These are phyloP conservation scores for Pichia exigua DNA, from an alignment of 805 yeast genomes.

Conservation along the genomic window DNA sequence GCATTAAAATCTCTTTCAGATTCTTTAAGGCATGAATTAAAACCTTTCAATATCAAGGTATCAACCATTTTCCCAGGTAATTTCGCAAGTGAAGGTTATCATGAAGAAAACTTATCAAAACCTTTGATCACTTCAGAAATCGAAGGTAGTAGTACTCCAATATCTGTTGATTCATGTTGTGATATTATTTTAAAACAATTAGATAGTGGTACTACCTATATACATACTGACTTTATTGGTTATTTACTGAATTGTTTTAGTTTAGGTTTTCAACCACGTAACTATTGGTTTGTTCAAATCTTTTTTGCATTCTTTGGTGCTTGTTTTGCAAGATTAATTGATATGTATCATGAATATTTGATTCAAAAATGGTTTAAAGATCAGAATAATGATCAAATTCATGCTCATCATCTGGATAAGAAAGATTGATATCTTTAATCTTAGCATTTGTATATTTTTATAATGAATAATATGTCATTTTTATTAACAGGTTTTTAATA, in stretches of 20 bases:
- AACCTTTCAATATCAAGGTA: conserved; percentile 59
- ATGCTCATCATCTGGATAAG: too few species aligned
- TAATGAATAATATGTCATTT: too few species aligned
- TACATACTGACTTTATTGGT: conserved; percentile 79
- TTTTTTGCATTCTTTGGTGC: conserved; percentile 41
- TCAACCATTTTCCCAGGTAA: conserved; percentile 83
- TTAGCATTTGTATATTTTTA: too few species aligned
- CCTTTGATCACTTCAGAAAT: conserved; percentile 75
- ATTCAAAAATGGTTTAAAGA: conserved; percentile 41
- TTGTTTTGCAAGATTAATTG: conserved; percentile 54
- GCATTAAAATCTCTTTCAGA: conserved; percentile 73
- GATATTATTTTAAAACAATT: conserved; percentile 48
- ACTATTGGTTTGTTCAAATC: conserved; percentile 45
- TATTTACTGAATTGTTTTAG: conserved; percentile 66
- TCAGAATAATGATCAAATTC: too few species aligned
- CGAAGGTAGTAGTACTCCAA: conserved; percentile 78
- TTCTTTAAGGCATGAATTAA: conserved; percentile 72
- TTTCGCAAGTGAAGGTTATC: conserved; percentile 81
- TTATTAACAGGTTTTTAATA: too few species aligned
- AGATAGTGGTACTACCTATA: conserved; percentile 54
- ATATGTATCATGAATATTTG: conserved; percentile 41
- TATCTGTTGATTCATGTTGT: conserved; percentile 61
- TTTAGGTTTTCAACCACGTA: conserved; percentile 65
- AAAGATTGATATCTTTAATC: conserved; percentile 11
- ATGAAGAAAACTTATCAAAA: conserved; percentile 72